Base-by-base conservation (phyloP, 768 basidiomycete genomes). In the Naganishia antarctica region DNA sequence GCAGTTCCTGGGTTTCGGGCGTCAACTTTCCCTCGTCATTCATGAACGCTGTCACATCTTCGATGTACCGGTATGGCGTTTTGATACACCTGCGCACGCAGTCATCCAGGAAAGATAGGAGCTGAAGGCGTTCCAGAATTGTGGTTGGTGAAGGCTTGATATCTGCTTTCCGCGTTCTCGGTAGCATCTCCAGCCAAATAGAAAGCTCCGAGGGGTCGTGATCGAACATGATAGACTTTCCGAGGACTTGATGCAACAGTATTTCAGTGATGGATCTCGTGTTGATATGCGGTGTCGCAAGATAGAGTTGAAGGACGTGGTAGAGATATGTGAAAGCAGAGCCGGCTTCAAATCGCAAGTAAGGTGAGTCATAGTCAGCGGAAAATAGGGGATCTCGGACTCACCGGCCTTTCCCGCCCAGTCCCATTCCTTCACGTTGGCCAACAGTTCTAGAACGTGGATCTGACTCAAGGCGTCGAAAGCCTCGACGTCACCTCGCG, bases 51-150 rank as follows among this genome's bases (percentile, higher is more conserved):
- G 43, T 45, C 3, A 46, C 40, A 25, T 86, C 86, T 70, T 96
- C 92, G 60, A 94, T 81, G 72, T 94, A 97, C 29, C 84, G 83
- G 74, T 91, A 89, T 0, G 91, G 89, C 1, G 87, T 87, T 76
- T 88, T 90, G 67, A 87, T 73, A 69, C 87, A 91, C 18, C 89
- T 82, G 63, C 87, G 86, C 2, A 88, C 81, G 71, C 91, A 94
- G 57, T 92, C 90, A 68, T 97, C 93, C 12, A 96, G 70, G 78
- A 96, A 91, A 0, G 70, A 69, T 1, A 80, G 68, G 18, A 87
- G 28, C 86, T 83, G 45, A 81, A 80, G 6, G 82, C 81, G 12
- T 80, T 79, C 77, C 87, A 88, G 47, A 83, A 84, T 1, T 79
- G 53, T 58, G 41, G 69, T 80, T 23, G 87, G 78, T 5, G 79